Evolutionary conservation across 2,329 filamentous ascomycete species (phyloP).

Genomic region (Emmonsia crescens): DNA sequence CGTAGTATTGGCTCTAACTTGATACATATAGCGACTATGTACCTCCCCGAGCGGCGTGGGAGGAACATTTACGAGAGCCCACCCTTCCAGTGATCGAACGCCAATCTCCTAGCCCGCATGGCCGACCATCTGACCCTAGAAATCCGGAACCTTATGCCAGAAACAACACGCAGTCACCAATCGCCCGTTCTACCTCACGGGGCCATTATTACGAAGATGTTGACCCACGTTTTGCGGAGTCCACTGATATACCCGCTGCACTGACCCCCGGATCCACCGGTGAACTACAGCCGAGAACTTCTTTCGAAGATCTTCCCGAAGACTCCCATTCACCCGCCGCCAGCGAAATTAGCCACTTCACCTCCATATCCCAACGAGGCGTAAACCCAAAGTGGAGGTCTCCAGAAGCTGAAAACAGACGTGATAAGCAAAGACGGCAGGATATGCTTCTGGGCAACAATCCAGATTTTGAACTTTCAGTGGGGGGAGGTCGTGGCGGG

Average conservation of each 20-base stretch:
- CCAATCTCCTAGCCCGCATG: conserved; percentile 10
- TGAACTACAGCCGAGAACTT: conserved; percentile 34
- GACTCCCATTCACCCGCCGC: conserved; percentile 60
- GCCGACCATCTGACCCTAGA: not conserved
- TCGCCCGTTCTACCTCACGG: conserved; percentile 27
- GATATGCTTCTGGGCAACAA: conserved; percentile 69
- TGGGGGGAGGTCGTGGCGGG: conserved; percentile 23
- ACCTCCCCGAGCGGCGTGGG: conserved; percentile 38
- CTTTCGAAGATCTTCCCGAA: conserved; percentile 54
- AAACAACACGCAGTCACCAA: conserved; percentile 14
- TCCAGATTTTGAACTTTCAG: conserved; percentile 68
- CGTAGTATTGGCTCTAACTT: not conserved
- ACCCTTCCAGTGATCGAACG: conserved; percentile 2
- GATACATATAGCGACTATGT: conserved; percentile 23
- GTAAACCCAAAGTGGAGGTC: conserved; percentile 75
- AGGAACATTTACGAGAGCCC: conserved; percentile 3
- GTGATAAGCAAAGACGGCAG: conserved; percentile 47
- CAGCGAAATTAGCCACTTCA: conserved; percentile 77
- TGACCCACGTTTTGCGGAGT: conserved; percentile 69
- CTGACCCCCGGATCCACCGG: conserved; percentile 30
- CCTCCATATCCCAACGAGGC: conserved; percentile 76
- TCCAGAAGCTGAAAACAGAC: conserved; percentile 34
- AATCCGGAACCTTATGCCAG: conserved; percentile 12
- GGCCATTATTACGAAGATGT: conserved; percentile 82
- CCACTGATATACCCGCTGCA: conserved; percentile 26